These are phyloP conservation scores for Castanospermum australe DNA, from an alignment of 306 rosid species.

Conservation along the genomic window DNA sequence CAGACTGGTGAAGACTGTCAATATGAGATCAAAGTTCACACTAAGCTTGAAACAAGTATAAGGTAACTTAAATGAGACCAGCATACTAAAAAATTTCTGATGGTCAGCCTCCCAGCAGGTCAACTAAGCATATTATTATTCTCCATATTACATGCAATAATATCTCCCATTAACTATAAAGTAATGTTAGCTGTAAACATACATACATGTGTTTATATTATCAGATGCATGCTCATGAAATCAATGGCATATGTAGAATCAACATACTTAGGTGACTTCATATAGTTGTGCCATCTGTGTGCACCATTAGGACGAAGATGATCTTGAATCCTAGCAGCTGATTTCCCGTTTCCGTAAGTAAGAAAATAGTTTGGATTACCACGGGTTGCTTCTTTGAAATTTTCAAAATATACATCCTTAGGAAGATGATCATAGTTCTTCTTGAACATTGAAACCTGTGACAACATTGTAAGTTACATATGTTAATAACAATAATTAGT, in stretches of 20 bases:
- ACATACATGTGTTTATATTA: background rate
- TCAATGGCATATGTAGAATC: background rate
- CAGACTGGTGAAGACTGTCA: background rate
- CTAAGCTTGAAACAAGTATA: background rate
- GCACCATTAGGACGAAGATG: conserved; percentile 87
- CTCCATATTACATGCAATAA: background rate
- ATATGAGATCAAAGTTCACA: background rate
- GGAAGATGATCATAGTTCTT: conserved; percentile 61
- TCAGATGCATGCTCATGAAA: background rate
- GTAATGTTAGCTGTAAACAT: background rate
- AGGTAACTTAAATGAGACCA: background rate
- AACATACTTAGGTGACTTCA: background rate
- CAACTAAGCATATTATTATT: background rate
- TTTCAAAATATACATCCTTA: conserved; percentile 44
- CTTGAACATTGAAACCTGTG: conserved; percentile 66
- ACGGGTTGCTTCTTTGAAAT: conserved; percentile 66
- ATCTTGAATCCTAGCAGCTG: conserved; percentile 72
- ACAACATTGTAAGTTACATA: background rate
- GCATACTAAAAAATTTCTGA: background rate
- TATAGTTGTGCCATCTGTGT: conserved; percentile 70
- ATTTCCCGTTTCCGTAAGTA: conserved; percentile 76
- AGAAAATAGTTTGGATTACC: conserved; percentile 78
- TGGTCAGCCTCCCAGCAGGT: background rate
- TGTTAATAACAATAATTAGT: background rate
- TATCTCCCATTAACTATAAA: background rate